Percentiles rank a stretch among this genome's conserved stretches.
These are phyloP conservation scores for Hymenoscyphus repandus DNA, from an alignment of 2,329 filamentous ascomycete species.

Conservation along the genomic window DNA sequence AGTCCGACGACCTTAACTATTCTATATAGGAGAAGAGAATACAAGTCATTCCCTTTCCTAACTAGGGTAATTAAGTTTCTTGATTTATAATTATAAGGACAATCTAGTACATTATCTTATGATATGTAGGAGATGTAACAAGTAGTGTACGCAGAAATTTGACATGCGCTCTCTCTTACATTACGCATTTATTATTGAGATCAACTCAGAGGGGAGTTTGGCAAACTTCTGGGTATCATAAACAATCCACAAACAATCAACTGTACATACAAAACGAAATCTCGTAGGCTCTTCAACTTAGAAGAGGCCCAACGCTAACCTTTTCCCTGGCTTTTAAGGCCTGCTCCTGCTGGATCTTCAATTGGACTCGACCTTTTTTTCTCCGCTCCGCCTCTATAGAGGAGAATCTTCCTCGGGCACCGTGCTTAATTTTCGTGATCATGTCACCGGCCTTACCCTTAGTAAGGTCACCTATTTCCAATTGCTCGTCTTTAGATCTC, in stretches of 20 bases:
- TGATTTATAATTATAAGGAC: too few relatives aligned
- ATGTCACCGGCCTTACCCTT: constrained; percentile 83
- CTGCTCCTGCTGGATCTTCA: constrained; percentile 35
- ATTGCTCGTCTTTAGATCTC: constrained; percentile 46
- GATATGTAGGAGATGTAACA: too few relatives aligned
- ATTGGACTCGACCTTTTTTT: constrained; percentile 37
- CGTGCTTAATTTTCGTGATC: constrained; percentile 88
- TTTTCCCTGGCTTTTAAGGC: constrained; percentile 42
- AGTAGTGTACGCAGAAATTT: too few relatives aligned
- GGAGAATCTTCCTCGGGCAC: constrained; percentile 61
- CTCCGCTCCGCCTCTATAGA: constrained; percentile 48
- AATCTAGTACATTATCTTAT: too few relatives aligned
- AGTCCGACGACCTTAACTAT: too few relatives aligned
- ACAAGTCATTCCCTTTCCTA: neutral
- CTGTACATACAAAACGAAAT: constrained; percentile 5
- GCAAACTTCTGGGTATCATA: constrained; percentile 10
- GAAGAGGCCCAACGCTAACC: constrained; percentile 52
- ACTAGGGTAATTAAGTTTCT: neutral
- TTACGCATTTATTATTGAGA: too few relatives aligned
- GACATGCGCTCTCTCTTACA: too few relatives aligned
- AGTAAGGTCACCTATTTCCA: constrained; percentile 54
- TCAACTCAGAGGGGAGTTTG: neutral
- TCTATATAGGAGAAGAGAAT: too few relatives aligned
- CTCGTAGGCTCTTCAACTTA: constrained; percentile 14
- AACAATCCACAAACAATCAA: constrained; percentile 3